These are phyloP conservation scores for Strigomonas culicis DNA, from an alignment of 208 protist genomes.

Conservation along the genomic window DNA sequence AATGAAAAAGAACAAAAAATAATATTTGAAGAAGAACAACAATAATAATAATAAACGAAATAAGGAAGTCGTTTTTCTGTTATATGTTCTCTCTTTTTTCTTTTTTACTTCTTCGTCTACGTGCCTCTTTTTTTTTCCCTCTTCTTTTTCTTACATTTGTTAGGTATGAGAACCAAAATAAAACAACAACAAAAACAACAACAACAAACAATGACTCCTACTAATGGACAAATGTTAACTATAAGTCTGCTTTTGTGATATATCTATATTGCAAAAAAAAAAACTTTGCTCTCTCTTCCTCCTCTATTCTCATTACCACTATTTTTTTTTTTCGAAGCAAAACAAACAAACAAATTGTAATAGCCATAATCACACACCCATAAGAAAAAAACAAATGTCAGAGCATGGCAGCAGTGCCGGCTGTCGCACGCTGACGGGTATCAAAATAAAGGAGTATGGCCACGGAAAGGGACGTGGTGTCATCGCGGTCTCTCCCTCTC, in stretches of 20 bases:
- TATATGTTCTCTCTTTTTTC: constrained; percentile 1
- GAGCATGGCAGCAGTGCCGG: no score
- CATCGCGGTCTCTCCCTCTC: no score
- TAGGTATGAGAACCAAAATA: neutral
- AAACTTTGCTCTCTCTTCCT: no score
- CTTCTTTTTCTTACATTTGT: neutral
- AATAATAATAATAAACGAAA: constrained; percentile 1
- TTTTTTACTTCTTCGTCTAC: constrained; percentile 4
- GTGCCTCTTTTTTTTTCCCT: neutral
- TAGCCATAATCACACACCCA: no score
- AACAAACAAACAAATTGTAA: no score
- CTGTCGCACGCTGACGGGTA: no score
- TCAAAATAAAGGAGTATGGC: constrained; percentile 15
- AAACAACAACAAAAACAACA: constrained; percentile 16
- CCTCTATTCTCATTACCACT: no score
- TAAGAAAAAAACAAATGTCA: no score
- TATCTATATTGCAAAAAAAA: no score
- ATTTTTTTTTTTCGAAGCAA: neutral
- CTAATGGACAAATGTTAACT: neutral
- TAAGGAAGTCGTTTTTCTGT: neutral
- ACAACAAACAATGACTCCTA: constrained; percentile 1
- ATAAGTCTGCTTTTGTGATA: no score
- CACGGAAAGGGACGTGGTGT: constrained; percentile 55
- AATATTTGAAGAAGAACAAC: neutral
- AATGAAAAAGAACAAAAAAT: constrained; percentile 11